Base-by-base conservation (phyloP, 345 rosid genomes). In the Arabidopsis arenosa region DNA sequence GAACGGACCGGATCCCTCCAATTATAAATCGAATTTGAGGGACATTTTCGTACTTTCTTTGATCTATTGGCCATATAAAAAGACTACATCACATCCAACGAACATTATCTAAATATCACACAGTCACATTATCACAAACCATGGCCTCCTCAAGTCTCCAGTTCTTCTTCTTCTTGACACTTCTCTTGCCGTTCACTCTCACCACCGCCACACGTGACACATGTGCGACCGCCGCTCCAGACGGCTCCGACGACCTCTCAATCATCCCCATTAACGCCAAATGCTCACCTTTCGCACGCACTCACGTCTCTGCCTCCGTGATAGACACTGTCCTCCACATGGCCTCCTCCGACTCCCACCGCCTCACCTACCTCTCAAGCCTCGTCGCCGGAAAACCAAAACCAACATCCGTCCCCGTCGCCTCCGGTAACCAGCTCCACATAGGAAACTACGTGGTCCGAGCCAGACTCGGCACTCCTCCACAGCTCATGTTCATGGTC, bases 401-500 rank as follows among this genome's bases (percentile, higher is more conserved):
- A 0, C 74, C 60, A 12, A 70, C 84, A 4, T 45, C 85, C 1
- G 88, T 82, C 55, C 98, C 98, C 0, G 64, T 93, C 21, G 96
- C 91, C 9, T 84, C 98, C 0, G 93, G 87, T 21, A 90, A 85
- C 66, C 37, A 75, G 3, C 57, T 75, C 30, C 79, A 75, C 73
- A 70, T 48, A 2, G 77, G 80, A 49, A 91, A 89, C 83, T 93
- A 93, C 63, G 85, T 93, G 6, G 90, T 91, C 54, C 86, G 85
- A 72, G 92, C 84, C 75, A 86, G 80, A 63, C 68, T 93, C 9
- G 98, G 97, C 12, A 89, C 90, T 13, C 97, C 97, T 10, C 90
- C 89, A 56, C 97, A 93, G 70, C 73, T 81, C 17, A 80, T 91
- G 90, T 85, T 80, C 76, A 91, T 91, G 98, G 96, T 93, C 36